These are phyloP conservation scores for Fusarium sp. DNA, from an alignment of 2,329 filamentous ascomycete species.

Conservation along the genomic window DNA sequence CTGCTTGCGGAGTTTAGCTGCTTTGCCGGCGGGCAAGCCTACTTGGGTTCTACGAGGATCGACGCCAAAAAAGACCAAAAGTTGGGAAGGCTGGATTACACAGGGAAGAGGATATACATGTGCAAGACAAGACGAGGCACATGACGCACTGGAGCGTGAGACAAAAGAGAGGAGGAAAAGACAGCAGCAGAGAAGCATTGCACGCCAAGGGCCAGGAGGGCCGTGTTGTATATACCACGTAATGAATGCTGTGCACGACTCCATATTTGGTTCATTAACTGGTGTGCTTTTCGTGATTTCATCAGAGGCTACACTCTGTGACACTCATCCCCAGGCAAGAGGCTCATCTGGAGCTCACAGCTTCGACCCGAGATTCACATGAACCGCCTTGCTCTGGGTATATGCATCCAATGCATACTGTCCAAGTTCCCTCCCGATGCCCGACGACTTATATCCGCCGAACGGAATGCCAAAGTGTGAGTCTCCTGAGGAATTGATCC, in stretches of 20 bases:
- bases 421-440: constrained; percentile 30
- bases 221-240: constrained; percentile 32
- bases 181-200: constrained; percentile 6
- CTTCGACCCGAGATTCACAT: constrained; percentile 23
- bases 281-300: not conserved
- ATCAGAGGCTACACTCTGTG: not conserved
- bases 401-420: constrained; percentile 32
- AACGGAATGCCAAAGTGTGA: constrained; percentile 40
- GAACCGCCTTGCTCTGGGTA: constrained; percentile 31
- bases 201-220: constrained; percentile 15
- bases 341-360: not conserved
- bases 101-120: constrained; percentile 3
- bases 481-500: constrained; percentile 45
- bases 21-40: constrained; percentile 25
- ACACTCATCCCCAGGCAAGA: not conserved
- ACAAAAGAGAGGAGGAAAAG: constrained; percentile 1
- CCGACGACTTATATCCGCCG: constrained; percentile 32
- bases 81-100: constrained; percentile 20
- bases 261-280: not conserved
- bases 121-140: constrained; percentile 20
- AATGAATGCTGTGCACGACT: constrained; percentile 31
- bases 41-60: constrained; percentile 24
- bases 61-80: constrained; percentile 25
- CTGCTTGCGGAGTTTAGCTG: constrained; percentile 30
- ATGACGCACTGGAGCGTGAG: constrained; percentile 3